These are phyloP conservation scores for Trichosporon sp. DNA, from an alignment of 1,284 basidiomycete species.

Conservation along the genomic window DNA sequence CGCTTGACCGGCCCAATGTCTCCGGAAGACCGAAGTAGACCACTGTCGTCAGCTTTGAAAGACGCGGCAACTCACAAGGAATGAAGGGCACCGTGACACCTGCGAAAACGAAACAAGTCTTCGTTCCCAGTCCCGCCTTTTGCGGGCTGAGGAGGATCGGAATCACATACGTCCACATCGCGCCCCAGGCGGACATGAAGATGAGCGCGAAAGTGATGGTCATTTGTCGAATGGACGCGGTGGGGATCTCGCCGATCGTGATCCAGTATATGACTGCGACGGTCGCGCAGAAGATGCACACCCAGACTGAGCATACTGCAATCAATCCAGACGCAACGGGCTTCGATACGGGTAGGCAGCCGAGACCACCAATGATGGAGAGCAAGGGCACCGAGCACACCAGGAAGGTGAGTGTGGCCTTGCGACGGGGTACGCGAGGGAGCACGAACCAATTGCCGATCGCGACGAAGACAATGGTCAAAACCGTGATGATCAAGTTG, in stretches of 20 bases:
- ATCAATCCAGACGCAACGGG: constrained; percentile 24
- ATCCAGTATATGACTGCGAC: constrained; percentile 34
- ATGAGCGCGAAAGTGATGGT: constrained; percentile 29
- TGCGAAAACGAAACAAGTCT: constrained; percentile 31
- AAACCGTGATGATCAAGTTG: constrained; percentile 31
- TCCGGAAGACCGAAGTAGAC: constrained; percentile 32
- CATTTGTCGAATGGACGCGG: constrained; percentile 31
- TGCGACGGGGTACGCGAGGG: constrained; percentile 51
- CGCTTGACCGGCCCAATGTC: constrained; percentile 25
- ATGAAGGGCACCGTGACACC: constrained; percentile 19
- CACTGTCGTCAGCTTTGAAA: constrained; percentile 11
- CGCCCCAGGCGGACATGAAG: constrained; percentile 22
- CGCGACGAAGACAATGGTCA: constrained; percentile 45
- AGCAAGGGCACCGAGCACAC: constrained; percentile 31
- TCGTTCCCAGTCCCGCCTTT: constrained; percentile 21
- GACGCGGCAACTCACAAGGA: not conserved
- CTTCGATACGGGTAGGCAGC: constrained; percentile 29
- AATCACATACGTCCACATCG: constrained; percentile 25
- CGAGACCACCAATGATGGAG: constrained; percentile 48
- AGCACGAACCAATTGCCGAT: constrained; percentile 48
- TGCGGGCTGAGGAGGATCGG: constrained; percentile 19
- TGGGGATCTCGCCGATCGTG: constrained; percentile 31
- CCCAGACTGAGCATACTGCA: constrained; percentile 31
- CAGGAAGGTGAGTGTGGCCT: constrained; percentile 9
- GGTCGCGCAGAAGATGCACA: constrained; percentile 36